Base-by-base conservation (phyloP, 306 rosid species). In the Senna tora region DNA sequence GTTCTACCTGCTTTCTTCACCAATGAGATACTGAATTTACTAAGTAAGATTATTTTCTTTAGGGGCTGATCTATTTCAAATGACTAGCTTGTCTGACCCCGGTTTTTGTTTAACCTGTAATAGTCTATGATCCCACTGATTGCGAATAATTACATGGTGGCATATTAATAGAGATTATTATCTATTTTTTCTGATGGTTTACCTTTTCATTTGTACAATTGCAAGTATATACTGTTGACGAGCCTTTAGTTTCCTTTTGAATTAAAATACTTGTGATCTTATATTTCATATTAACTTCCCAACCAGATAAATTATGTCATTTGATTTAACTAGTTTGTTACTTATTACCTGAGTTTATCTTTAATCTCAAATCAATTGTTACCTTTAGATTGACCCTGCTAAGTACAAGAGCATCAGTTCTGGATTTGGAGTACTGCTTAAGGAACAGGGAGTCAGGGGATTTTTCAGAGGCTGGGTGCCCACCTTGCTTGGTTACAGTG, bases 381-480 rank as follows among this genome's bases (percentile, higher is more conserved):
- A 66, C 52, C 71, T 80, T 75, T 85, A 91, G 98, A 87, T 94
- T 75, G 96, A 89, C 65, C 96, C 96, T 22, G 55, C 72, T 1
- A 94, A 89, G 82, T 91, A 94, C 85, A 91, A 86, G 65, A 82
- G 79, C 82, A 85, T 85, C 6, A 12, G 95, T 42, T 87, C 95
- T 60, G 98, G 96, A 45, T 94, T 94, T 75, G 92, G 97, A 72
- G 54, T 91, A 32, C 60, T 87, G 79, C 53, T 87, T 0, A 94
- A 81, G 89, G 98, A 94, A 80, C 98, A 94, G 67, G 98, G 98
- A 8, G 7, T 74, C 2, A 86, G 75, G 76, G 96, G 98, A 9
- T 85, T 94, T 62, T 91, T 80, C 79, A 70, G 91, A 75, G 98
- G 98, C 22, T 91, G 98, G 98, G 97, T 81, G 39, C 98, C 98